phyloP scores from a whole-genome alignment of 2,329 filamentous ascomycete species.

The Diaporthe nobilis region DNA sequence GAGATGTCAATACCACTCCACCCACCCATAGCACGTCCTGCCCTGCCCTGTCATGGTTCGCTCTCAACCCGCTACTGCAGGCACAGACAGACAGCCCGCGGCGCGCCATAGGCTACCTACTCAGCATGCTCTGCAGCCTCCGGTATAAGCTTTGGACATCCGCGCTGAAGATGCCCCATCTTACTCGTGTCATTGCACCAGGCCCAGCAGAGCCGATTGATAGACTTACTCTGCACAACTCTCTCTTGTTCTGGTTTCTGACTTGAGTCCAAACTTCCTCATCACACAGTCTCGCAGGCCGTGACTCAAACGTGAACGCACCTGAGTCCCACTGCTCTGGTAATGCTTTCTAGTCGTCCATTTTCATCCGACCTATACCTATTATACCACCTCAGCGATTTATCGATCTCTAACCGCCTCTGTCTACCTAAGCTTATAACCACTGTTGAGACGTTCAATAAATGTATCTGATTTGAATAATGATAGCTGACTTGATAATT shows the following conservation, averaged over 20 bases:
- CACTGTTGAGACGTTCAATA: not conserved
- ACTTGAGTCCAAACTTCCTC: not conserved
- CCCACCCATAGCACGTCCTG: not conserved
- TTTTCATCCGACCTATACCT: not conserved
- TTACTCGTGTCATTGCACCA: not conserved
- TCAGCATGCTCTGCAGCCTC: not conserved
- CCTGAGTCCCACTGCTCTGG: constrained; percentile 2
- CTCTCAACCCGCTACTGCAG: constrained; percentile 21
- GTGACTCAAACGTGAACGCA: constrained; percentile 9
- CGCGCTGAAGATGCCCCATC: not conserved
- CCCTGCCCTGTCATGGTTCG: not conserved
- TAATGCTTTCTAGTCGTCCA: not conserved
- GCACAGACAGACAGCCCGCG: constrained; percentile 21
- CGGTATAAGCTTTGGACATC: not conserved
- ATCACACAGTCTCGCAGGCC: not conserved
- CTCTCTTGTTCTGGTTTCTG: constrained; percentile 8
- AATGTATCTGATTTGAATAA: too few species aligned
- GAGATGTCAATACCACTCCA: constrained; percentile 16
- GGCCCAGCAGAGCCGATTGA: not conserved
- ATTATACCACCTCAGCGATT: too few species aligned
- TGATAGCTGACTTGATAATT: not conserved
- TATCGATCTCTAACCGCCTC: not conserved
- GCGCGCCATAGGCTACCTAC: not conserved
- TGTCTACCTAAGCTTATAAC: too few species aligned
- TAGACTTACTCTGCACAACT: not conserved